Conservation (phyloP, 2,329 filamentous ascomycete genomes). For the Verticillium longisporum region DNA sequence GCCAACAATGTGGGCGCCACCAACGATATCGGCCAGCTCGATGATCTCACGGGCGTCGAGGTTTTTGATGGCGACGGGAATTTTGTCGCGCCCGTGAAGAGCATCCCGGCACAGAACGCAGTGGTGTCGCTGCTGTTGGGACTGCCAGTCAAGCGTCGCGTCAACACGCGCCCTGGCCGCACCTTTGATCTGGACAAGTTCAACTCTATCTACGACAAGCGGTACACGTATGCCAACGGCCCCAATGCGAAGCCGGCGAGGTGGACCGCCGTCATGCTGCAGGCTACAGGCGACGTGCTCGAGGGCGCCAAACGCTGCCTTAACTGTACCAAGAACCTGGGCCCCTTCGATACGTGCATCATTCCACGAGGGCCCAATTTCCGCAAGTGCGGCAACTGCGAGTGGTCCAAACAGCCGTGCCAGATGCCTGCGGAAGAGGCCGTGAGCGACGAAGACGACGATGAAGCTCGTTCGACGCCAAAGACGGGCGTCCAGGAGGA, state of each 20-base stretch:
- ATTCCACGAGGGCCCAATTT: conserved; percentile 33
- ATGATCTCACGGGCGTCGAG: conserved; percentile 15
- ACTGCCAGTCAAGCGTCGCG: conserved; percentile 28
- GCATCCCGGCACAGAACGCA: conserved; percentile 30
- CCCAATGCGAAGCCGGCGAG: conserved; percentile 15
- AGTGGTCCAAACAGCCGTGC: conserved; percentile 37
- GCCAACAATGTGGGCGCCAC: background rate
- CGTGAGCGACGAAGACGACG: background rate
- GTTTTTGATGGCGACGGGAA: conserved; percentile 28
- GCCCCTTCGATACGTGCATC: conserved; percentile 38
- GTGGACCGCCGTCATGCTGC: conserved; percentile 42
- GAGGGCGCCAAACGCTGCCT: conserved; percentile 29
- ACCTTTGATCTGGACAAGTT: conserved; percentile 32
- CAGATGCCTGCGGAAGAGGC: background rate
- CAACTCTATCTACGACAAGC: conserved; percentile 31
- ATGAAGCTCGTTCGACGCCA: background rate
- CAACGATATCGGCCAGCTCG: background rate
- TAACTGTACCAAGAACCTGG: conserved; percentile 33
- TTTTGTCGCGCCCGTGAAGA: conserved; percentile 27
- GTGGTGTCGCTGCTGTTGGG: conserved; percentile 28
- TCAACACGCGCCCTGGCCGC: conserved; percentile 33
- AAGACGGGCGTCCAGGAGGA: background rate
- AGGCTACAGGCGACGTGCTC: conserved; percentile 35
- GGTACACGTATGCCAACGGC: conserved; percentile 29
- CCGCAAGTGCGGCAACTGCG: conserved; percentile 43